Percentiles rank a stretch among this genome's conserved stretches.
Conservation (phyloP, 495 filamentous ascomycete species). For the Xylaria castorea region DNA sequence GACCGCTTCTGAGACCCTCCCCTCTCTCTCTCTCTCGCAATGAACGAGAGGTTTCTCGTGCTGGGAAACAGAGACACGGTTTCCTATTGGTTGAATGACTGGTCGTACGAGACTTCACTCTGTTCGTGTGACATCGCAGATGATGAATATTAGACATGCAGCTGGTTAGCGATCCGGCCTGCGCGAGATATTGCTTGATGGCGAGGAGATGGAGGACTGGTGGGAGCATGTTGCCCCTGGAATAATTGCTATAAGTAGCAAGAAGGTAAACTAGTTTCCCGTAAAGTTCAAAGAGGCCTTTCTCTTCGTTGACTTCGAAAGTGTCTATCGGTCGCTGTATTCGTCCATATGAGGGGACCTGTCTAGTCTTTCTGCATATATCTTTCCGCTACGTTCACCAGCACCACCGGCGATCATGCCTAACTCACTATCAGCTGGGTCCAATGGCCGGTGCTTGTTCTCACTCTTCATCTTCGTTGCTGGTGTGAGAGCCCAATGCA, state of each 20-base stretch:
- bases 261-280: not conserved
- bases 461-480: conserved; percentile 31
- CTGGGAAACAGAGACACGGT: conserved; percentile 19
- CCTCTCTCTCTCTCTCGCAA: not conserved
- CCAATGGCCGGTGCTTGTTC: conserved; percentile 8
- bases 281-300: not conserved
- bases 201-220: not conserved
- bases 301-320: not conserved
- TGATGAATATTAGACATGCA: conserved; percentile 12
- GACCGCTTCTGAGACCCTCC: not conserved
- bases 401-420: not conserved
- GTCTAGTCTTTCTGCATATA: not conserved
- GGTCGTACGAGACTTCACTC: conserved; percentile 16
- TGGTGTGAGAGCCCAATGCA: conserved; percentile 32
- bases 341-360: conserved; percentile 1
- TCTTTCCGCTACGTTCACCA: not conserved
- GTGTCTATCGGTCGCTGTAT: not conserved
- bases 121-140: conserved; percentile 16
- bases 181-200: not conserved
- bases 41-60: not conserved
- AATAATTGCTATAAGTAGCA: conserved; percentile 14
- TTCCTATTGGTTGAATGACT: conserved; percentile 24
- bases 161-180: not conserved
- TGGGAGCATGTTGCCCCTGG: not conserved
- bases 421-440: not conserved